Evolutionary conservation across 1,139 yeast genomes (phyloP).

Genomic region (Candida smagusa): DNA sequence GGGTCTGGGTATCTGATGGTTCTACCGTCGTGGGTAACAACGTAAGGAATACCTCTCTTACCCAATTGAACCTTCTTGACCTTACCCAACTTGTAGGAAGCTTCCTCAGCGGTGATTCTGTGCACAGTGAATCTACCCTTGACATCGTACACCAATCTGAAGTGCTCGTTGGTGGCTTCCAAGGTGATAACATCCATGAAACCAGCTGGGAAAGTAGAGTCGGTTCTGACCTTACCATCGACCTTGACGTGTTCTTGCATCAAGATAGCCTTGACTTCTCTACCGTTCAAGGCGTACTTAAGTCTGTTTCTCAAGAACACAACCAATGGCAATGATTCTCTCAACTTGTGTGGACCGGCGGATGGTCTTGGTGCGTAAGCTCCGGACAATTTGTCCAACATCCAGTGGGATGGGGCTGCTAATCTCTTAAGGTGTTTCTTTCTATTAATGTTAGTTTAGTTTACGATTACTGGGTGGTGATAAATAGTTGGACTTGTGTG

Average conservation of each 20-base stretch:
- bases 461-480: neutral
- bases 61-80: conserved; percentile 97
- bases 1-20: conserved; percentile 99
- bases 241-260: conserved; percentile 99
- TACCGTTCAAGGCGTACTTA: conserved; percentile 98
- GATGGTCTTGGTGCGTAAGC: conserved; percentile 99
- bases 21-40: conserved; percentile 99
- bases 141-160: conserved; percentile 96
- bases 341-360: conserved; percentile 99
- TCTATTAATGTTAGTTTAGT: conserved; percentile 40
- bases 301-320: conserved; percentile 99
- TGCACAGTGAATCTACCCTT: conserved; percentile 99
- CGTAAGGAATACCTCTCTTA: conserved; percentile 96
- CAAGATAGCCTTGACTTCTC: conserved; percentile 97
- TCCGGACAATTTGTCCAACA: conserved; percentile 99
- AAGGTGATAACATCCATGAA: conserved; percentile 97
- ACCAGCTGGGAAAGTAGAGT: conserved; percentile 97
- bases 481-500: neutral
- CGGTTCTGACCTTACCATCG: conserved; percentile 98
- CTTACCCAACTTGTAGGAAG: conserved; percentile 95
- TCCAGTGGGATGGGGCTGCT: conserved; percentile 99
- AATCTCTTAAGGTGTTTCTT: conserved; percentile 97
- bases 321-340: conserved; percentile 97
- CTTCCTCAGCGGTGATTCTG: conserved; percentile 99
- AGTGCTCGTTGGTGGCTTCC: conserved; percentile 98